A percentile compares a stretch with the other conserved stretches of the same genome.
Conservation (phyloP, 164 flowering plant species). For the Chloranthus sessilifolius region DNA sequence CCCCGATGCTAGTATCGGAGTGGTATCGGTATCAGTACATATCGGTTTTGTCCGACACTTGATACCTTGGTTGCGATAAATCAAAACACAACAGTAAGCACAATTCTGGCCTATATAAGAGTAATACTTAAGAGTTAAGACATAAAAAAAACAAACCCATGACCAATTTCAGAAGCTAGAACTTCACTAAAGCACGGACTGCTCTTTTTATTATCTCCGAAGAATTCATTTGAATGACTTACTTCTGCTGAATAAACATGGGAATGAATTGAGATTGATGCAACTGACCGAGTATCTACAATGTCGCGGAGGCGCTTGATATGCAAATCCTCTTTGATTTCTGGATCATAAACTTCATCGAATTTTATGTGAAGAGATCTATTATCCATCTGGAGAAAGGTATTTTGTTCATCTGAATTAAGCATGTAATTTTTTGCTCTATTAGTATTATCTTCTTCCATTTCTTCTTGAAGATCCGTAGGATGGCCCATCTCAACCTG, state of each 20-base stretch:
- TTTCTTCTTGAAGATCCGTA: slow-evolving; percentile 24
- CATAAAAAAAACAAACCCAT: slow-evolving; percentile 29
- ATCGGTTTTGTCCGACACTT: too few relatives aligned
- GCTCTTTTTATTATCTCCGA: not conserved
- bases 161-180: slow-evolving; percentile 13
- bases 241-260: slow-evolving; percentile 18
- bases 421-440: too few relatives aligned
- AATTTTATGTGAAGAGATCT: slow-evolving; percentile 12
- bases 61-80: too few relatives aligned
- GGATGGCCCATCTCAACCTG: slow-evolving; percentile 42
- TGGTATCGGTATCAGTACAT: too few relatives aligned
- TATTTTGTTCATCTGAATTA: slow-evolving; percentile 2
- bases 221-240: slow-evolving; percentile 28
- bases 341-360: slow-evolving; percentile 6
- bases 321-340: slow-evolving; percentile 8
- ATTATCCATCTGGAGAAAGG: slow-evolving; percentile 6
- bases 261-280: slow-evolving; percentile 27
- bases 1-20: too few relatives aligned
- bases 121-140: too few relatives aligned
- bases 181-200: too few relatives aligned
- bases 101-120: too few relatives aligned
- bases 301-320: slow-evolving; percentile 46
- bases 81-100: too few relatives aligned
- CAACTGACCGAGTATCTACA: slow-evolving; percentile 45
- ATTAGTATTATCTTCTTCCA: slow-evolving; percentile 7